A percentile compares a stretch with the other conserved stretches of the same genome.
These are phyloP conservation scores for Colletotrichum lindemuthianum DNA, from an alignment of 2,329 filamentous ascomycete genomes.

Conservation along the genomic window DNA sequence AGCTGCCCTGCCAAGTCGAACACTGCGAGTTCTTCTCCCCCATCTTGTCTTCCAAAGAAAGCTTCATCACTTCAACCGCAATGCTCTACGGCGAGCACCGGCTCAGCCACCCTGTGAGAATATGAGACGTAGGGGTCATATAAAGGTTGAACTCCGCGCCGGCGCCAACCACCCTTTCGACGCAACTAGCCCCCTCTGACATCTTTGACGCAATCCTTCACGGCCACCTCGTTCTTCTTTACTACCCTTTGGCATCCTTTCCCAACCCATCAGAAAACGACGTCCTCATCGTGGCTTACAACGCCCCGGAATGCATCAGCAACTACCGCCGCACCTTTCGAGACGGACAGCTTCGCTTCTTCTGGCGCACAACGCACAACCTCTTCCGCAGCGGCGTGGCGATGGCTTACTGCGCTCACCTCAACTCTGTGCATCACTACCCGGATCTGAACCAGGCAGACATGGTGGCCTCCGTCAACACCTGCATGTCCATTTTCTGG, in stretches of 20 bases:
- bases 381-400: slow-evolving; percentile 40
- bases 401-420: slow-evolving; percentile 38
- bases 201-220: slow-evolving; percentile 39
- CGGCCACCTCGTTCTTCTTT: slow-evolving; percentile 36
- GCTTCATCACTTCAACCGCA: slow-evolving; percentile 23
- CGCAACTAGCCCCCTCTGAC: slow-evolving; percentile 38
- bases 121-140: slow-evolving; percentile 36
- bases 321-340: slow-evolving; percentile 38
- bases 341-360: slow-evolving; percentile 40
- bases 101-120: background rate
- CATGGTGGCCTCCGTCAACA: slow-evolving; percentile 29
- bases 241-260: slow-evolving; percentile 38
- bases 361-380: slow-evolving; percentile 42
- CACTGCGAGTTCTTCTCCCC: slow-evolving; percentile 43
- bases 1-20: slow-evolving; percentile 35
- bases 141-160: slow-evolving; percentile 38
- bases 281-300: slow-evolving; percentile 33
- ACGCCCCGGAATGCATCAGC: slow-evolving; percentile 35
- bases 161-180: slow-evolving; percentile 24
- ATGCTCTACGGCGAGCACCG: slow-evolving; percentile 19
- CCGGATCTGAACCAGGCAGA: slow-evolving; percentile 14
- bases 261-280: slow-evolving; percentile 33
- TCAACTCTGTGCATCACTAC: background rate
- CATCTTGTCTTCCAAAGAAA: slow-evolving; percentile 36
- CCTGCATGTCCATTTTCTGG: slow-evolving; percentile 41